phyloP scores from a whole-genome alignment of 257 asterid genomes.

The Salvia miltiorrhiza region DNA sequence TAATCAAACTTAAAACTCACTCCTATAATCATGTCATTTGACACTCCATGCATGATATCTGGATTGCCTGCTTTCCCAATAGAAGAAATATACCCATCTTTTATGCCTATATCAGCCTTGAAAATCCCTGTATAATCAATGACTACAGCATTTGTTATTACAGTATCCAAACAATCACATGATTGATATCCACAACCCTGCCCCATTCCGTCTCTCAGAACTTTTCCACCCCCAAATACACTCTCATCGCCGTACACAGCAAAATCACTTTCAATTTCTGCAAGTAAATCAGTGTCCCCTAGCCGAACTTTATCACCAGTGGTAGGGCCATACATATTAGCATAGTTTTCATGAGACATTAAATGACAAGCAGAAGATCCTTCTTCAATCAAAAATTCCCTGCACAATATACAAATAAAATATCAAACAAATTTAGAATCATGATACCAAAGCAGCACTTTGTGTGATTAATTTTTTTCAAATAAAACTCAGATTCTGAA shows the following conservation, averaged over 20 bases:
- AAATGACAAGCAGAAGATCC: constrained; percentile 53
- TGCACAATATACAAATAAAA: constrained; percentile 38
- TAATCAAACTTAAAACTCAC: constrained; percentile 44
- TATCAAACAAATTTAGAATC: constrained; percentile 11
- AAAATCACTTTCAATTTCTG: constrained; percentile 80
- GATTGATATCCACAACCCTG: constrained; percentile 74
- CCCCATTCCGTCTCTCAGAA: constrained; percentile 92
- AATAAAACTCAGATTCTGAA: background rate
- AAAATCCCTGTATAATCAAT: constrained; percentile 86
- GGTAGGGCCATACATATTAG: constrained; percentile 90
- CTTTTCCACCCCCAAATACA: constrained; percentile 98
- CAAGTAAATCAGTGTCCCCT: constrained; percentile 86
- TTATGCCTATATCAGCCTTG: constrained; percentile 93
- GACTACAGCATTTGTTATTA: constrained; percentile 86
- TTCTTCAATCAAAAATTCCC: constrained; percentile 59
- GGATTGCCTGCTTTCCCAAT: constrained; percentile 95
- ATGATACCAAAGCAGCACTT: constrained; percentile 2
- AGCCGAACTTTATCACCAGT: constrained; percentile 85
- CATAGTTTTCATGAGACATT: constrained; percentile 72
- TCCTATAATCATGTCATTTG: constrained; percentile 56
- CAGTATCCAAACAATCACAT: constrained; percentile 68
- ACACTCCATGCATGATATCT: constrained; percentile 64
- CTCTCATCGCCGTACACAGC: constrained; percentile 85
- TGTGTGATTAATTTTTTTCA: constrained; percentile 6
- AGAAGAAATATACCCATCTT: constrained; percentile 61